Conservation (phyloP, 768 basidiomycete species). For the Leccinum imitatum region DNA sequence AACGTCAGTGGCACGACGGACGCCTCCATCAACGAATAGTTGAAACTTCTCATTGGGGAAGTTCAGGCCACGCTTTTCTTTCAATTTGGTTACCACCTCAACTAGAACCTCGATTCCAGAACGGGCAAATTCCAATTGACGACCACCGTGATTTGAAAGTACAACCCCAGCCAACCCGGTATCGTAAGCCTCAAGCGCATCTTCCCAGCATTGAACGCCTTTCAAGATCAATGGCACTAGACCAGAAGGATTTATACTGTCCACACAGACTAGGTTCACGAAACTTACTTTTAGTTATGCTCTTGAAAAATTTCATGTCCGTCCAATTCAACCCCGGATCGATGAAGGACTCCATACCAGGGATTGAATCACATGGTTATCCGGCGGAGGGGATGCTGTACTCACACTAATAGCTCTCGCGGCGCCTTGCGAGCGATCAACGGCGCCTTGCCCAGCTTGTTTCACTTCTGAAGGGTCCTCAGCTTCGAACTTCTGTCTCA, state of each 20-base stretch:
- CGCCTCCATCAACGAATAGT: constrained; percentile 92
- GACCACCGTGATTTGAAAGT: constrained; percentile 85
- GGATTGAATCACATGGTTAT: constrained; percentile 1
- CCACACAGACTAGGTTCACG: constrained; percentile 7
- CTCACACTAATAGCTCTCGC: constrained; percentile 89
- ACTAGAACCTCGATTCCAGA: constrained; percentile 90
- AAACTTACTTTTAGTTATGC: constrained; percentile 62
- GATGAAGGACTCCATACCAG: constrained; percentile 72
- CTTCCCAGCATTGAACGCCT: constrained; percentile 89
- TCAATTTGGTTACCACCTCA: constrained; percentile 76
- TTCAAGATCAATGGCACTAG: constrained; percentile 89
- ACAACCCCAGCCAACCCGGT: constrained; percentile 71
- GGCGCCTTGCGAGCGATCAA: constrained; percentile 87
- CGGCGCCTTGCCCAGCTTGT: constrained; percentile 48
- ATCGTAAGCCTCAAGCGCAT: constrained; percentile 84
- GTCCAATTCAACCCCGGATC: constrained; percentile 86
- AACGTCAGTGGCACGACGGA: constrained; percentile 86
- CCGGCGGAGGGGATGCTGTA: not conserved
- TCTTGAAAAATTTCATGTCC: constrained; percentile 66
- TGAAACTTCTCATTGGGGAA: constrained; percentile 83
- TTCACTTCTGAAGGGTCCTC: constrained; percentile 44
- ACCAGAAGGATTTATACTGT: constrained; percentile 4
- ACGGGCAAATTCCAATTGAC: constrained; percentile 76
- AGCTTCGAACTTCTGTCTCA: constrained; percentile 94
- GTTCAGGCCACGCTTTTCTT: constrained; percentile 58